Conservation (phyloP, 2,329 filamentous ascomycete species). For the Teratosphaeria pseudoeucalypti region DNA sequence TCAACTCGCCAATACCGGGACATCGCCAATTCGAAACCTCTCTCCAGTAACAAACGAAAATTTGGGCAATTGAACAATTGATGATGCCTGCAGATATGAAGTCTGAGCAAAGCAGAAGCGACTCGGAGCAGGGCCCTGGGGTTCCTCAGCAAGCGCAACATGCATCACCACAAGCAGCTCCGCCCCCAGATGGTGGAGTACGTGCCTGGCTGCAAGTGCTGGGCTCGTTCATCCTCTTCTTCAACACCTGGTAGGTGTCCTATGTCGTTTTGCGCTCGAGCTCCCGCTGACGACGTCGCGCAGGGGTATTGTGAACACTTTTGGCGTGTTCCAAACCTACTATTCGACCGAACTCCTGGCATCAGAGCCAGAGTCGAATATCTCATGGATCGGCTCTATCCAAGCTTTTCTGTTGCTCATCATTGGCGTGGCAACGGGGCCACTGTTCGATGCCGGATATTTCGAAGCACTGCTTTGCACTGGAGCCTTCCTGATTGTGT, state of each 20-base stretch:
- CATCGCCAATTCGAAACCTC: too few species aligned
- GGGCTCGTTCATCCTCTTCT: conserved; percentile 35
- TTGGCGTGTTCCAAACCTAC: conserved; percentile 34
- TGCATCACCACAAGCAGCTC: too few species aligned
- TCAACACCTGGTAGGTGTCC: conserved; percentile 32
- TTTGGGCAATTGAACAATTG: too few species aligned
- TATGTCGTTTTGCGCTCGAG: not conserved
- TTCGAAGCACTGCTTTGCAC: conserved; percentile 27
- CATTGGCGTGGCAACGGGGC: conserved; percentile 36
- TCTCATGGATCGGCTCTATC: conserved; percentile 42
- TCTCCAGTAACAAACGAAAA: too few species aligned
- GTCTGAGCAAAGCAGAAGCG: too few species aligned
- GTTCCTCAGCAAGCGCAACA: too few species aligned
- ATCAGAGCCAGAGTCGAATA: conserved; percentile 29
- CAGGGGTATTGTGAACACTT: conserved; percentile 15
- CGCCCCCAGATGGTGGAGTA: conserved; percentile 27
- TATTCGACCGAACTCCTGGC: conserved; percentile 35
- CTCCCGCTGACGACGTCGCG: not conserved
- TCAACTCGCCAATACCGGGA: too few species aligned
- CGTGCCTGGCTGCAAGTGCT: conserved; percentile 37
- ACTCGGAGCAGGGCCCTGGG: too few species aligned
- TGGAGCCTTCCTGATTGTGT: conserved; percentile 15
- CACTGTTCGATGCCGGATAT: conserved; percentile 40
- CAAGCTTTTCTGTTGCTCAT: conserved; percentile 38
- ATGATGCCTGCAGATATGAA: too few species aligned